Percentiles rank a stretch among this genome's conserved stretches.
phyloP scores from a whole-genome alignment of 2,329 filamentous ascomycete genomes.

The Arachnopeziza araneosa region DNA sequence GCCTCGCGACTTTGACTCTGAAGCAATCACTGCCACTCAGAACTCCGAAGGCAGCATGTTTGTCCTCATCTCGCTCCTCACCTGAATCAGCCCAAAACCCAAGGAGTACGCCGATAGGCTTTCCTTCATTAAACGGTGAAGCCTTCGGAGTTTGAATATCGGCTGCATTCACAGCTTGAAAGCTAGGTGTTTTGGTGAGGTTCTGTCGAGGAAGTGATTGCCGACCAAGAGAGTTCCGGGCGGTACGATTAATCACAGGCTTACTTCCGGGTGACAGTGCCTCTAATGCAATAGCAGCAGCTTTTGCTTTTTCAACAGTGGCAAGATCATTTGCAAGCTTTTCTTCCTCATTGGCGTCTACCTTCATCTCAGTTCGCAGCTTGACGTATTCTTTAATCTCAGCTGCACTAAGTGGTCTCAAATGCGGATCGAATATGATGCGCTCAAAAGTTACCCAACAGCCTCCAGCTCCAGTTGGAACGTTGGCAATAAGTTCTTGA shows the following conservation, averaged over 20 bases:
- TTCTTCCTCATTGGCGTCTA: constrained; percentile 18
- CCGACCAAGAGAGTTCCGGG: constrained; percentile 16
- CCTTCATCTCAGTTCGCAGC: constrained; percentile 38
- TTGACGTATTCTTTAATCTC: constrained; percentile 60
- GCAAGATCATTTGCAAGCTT: constrained; percentile 17
- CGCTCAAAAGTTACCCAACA: constrained; percentile 61
- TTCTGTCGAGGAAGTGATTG: constrained; percentile 23
- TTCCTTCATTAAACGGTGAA: constrained; percentile 18
- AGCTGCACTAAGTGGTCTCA: constrained; percentile 49
- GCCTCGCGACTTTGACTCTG: constrained; percentile 53
- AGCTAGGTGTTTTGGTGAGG: constrained; percentile 24
- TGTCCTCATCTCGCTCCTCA: constrained; percentile 41
- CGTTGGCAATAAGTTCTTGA: constrained; percentile 38
- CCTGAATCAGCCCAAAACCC: constrained; percentile 55
- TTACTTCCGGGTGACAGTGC: constrained; percentile 14
- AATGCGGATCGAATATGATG: constrained; percentile 52
- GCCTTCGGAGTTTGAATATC: constrained; percentile 22
- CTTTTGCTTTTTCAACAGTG: constrained; percentile 24
- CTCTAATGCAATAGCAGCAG: constrained; percentile 18
- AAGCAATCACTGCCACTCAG: constrained; percentile 60
- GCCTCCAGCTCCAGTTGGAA: constrained; percentile 52
- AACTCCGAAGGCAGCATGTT: constrained; percentile 59
- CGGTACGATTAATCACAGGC: constrained; percentile 19
- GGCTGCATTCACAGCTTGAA: constrained; percentile 25
- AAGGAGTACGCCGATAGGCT: constrained; percentile 36